Evolutionary conservation across 2,329 filamentous ascomycete genomes (phyloP).

Genomic region (Penicillium sp.): DNA sequence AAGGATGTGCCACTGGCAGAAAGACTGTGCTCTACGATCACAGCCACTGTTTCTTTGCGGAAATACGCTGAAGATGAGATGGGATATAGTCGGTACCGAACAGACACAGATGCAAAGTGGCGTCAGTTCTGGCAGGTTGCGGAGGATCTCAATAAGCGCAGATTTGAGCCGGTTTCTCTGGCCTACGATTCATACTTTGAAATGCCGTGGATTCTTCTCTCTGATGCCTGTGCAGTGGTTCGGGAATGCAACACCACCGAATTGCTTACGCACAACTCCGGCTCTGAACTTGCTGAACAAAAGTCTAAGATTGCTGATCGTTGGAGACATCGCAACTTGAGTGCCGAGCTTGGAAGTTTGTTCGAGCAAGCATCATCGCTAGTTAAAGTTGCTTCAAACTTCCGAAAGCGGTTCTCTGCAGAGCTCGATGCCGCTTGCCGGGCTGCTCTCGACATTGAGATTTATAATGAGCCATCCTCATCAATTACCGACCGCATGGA

Average conservation of each 20-base stretch:
- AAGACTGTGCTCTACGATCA: slow-evolving; percentile 71
- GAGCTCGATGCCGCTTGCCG: slow-evolving; percentile 68
- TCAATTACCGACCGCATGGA: slow-evolving; percentile 74
- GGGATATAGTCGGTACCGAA: slow-evolving; percentile 74
- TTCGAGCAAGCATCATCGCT: slow-evolving; percentile 61
- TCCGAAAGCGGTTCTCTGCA: slow-evolving; percentile 69
- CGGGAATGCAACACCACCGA: slow-evolving; percentile 79
- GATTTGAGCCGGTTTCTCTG: slow-evolving; percentile 78
- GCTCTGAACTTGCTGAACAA: slow-evolving; percentile 37
- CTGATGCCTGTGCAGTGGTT: slow-evolving; percentile 77
- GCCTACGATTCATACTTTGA: slow-evolving; percentile 69
- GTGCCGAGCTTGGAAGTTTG: slow-evolving; percentile 52
- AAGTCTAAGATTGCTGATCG: slow-evolving; percentile 41
- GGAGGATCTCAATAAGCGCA: slow-evolving; percentile 79
- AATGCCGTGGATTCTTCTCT: slow-evolving; percentile 80
- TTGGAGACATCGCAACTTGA: slow-evolving; percentile 47
- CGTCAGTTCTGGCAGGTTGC: slow-evolving; percentile 83
- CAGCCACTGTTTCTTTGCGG: slow-evolving; percentile 66
- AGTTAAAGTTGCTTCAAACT: slow-evolving; percentile 67
- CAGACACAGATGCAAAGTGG: slow-evolving; percentile 80
- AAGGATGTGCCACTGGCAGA: slow-evolving; percentile 66
- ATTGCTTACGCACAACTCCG: slow-evolving; percentile 68
- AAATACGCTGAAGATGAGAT: slow-evolving; percentile 63
- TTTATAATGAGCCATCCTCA: slow-evolving; percentile 71
- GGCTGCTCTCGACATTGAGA: slow-evolving; percentile 67